Conservation (phyloP, 345 rosid genomes). For the Erysimum cheiranthoides region DNA sequence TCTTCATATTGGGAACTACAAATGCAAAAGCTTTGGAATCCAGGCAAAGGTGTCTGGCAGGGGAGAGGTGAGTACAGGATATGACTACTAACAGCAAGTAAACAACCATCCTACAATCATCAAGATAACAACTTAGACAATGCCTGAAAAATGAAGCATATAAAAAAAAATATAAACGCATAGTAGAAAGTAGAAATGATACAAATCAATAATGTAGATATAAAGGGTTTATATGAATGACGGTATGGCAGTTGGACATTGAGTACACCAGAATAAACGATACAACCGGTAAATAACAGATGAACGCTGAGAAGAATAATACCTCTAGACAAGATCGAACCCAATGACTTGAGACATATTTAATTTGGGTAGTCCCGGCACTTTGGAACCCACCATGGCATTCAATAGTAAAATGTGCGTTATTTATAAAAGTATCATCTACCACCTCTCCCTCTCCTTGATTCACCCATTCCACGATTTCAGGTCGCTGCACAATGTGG, state of each 20-base stretch:
- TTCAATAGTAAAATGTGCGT: slow-evolving; percentile 67
- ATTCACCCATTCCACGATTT: slow-evolving; percentile 81
- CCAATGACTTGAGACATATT: slow-evolving; percentile 91
- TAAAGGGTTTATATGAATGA: slow-evolving; percentile 10
- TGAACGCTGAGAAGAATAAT: slow-evolving; percentile 34
- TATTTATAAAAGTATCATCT: slow-evolving; percentile 45
- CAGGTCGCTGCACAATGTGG: slow-evolving; percentile 64
- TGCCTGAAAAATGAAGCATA: slow-evolving; percentile 21
- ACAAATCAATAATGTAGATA: slow-evolving; percentile 12
- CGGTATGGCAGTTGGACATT: slow-evolving; percentile 35
- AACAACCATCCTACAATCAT: slow-evolving; percentile 74
- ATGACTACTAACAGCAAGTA: slow-evolving; percentile 81
- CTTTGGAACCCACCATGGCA: slow-evolving; percentile 67
- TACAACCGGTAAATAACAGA: slow-evolving; percentile 24
- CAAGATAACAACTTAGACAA: slow-evolving; percentile 36
- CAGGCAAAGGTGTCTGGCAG: slow-evolving; percentile 84
- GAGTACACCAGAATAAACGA: slow-evolving; percentile 18
- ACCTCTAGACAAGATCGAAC: slow-evolving; percentile 92
- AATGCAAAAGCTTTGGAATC: slow-evolving; percentile 73
- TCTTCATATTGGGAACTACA: slow-evolving; percentile 85
- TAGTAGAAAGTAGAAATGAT: slow-evolving; percentile 2
- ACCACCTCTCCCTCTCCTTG: slow-evolving; percentile 90
- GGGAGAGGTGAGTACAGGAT: slow-evolving; percentile 91
- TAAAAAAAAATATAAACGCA: slow-evolving; percentile 18
- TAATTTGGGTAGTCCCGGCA: slow-evolving; percentile 45